phyloP scores from a whole-genome alignment of 805 yeast genomes.

The Spathaspora boniae region DNA sequence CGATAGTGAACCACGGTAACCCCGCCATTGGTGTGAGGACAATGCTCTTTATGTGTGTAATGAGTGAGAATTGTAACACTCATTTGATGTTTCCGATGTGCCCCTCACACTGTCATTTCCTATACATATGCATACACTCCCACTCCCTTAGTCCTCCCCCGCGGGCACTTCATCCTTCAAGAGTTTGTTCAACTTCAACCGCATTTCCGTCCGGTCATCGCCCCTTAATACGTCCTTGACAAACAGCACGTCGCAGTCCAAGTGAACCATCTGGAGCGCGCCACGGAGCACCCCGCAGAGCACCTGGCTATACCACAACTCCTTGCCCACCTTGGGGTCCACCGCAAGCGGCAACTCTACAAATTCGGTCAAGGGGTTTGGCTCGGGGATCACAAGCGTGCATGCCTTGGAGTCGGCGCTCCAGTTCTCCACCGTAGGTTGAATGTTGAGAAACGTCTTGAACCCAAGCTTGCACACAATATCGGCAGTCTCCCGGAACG shows the following conservation, averaged over 20 bases:
- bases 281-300: slow-evolving; percentile 89
- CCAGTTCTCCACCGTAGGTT: slow-evolving; percentile 77
- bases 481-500: slow-evolving; percentile 84
- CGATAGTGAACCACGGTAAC: too few species aligned
- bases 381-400: slow-evolving; percentile 65
- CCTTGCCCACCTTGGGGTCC: slow-evolving; percentile 64
- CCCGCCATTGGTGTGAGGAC: too few species aligned
- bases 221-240: slow-evolving; percentile 81
- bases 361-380: slow-evolving; percentile 87
- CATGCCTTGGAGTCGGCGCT: slow-evolving; percentile 71
- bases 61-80: too few species aligned
- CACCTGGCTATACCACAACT: slow-evolving; percentile 90
- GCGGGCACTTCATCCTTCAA: slow-evolving; percentile 95
- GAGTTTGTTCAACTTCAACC: slow-evolving; percentile 65
- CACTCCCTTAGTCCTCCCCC: slow-evolving; percentile 68
- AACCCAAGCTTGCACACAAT: slow-evolving; percentile 83
- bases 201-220: slow-evolving; percentile 74
- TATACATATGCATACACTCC: too few species aligned
- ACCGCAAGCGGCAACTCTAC: slow-evolving; percentile 77
- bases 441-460: slow-evolving; percentile 79
- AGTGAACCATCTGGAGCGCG: slow-evolving; percentile 91
- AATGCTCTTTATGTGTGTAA: too few species aligned
- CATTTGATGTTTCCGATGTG: too few species aligned
- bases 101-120: too few species aligned
- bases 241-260: slow-evolving; percentile 81